These are phyloP conservation scores for Collariella sp. DNA, from an alignment of 495 filamentous ascomycete species.

Conservation along the genomic window DNA sequence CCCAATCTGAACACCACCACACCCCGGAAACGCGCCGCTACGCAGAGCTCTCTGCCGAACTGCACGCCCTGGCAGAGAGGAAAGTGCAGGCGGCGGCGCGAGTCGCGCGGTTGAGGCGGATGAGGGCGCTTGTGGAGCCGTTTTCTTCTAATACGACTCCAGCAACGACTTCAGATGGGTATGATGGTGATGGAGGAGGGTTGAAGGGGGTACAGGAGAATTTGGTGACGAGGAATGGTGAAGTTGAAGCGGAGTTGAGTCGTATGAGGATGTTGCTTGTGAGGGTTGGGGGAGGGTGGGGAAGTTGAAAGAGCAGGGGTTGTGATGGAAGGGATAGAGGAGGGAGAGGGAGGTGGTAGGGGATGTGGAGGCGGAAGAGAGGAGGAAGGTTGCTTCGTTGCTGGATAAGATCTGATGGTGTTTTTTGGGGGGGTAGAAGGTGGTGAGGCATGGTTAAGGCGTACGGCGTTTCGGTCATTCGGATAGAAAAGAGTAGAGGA, in stretches of 20 bases:
- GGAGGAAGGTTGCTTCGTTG: slow-evolving; percentile 33
- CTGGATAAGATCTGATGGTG: slow-evolving; percentile 28
- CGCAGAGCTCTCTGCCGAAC: slow-evolving; percentile 42
- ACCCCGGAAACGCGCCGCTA: slow-evolving; percentile 41
- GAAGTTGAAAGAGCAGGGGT: slow-evolving; percentile 24
- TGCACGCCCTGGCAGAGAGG: slow-evolving; percentile 44
- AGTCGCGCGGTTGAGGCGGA: slow-evolving; percentile 47
- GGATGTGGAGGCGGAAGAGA: slow-evolving; percentile 32
- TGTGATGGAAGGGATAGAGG: neutral
- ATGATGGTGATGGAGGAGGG: slow-evolving; percentile 4
- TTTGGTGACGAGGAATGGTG: slow-evolving; percentile 64
- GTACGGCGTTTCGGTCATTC: neutral
- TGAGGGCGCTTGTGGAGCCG: slow-evolving; percentile 51
- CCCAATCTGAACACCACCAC: neutral
- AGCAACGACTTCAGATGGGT: neutral
- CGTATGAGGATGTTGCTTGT: slow-evolving; percentile 68
- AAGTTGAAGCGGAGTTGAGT: slow-evolving; percentile 62
- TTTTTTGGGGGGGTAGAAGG: neutral
- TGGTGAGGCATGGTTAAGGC: neutral
- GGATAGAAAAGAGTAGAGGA: neutral
- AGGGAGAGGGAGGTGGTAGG: neutral
- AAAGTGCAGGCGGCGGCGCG: slow-evolving; percentile 47
- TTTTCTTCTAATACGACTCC: slow-evolving; percentile 34
- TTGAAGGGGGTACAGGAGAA: slow-evolving; percentile 60
- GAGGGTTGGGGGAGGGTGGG: slow-evolving; percentile 56